Evolutionary conservation across 192 early-diverging fungal genomes (phyloP).

Genomic region (Phlyctochytrium arcticum): DNA sequence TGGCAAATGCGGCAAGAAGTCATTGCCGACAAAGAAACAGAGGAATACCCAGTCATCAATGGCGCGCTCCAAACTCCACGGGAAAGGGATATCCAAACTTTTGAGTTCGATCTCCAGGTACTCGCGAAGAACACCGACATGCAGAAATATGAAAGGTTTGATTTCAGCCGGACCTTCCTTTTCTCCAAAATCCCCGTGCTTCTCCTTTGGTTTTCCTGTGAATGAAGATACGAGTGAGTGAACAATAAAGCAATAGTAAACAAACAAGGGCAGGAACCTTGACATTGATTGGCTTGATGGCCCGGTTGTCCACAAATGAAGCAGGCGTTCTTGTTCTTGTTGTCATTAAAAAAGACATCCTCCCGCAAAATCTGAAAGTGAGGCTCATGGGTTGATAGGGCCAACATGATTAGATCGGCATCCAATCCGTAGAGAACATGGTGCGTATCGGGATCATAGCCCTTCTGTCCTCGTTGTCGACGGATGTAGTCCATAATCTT

Average conservation of each 20-base stretch:
- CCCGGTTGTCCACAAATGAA: constrained; percentile 52
- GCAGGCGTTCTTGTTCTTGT: constrained; percentile 30
- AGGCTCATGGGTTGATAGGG: constrained; percentile 92
- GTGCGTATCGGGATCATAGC: constrained; percentile 81
- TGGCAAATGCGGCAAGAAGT: constrained; percentile 93
- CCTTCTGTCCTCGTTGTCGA: constrained; percentile 69
- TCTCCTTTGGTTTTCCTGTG: constrained; percentile 60
- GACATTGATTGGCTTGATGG: constrained; percentile 40
- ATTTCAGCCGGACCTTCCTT: constrained; percentile 18
- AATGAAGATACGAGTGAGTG: neutral
- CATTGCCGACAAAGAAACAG: constrained; percentile 95
- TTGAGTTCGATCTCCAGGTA: constrained; percentile 88
- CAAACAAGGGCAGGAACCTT: constrained; percentile 12
- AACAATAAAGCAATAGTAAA: neutral
- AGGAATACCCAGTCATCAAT: constrained; percentile 96
- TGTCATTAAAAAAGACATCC: constrained; percentile 79
- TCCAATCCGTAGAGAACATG: constrained; percentile 98
- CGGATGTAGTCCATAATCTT: constrained; percentile 99
- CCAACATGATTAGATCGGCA: constrained; percentile 97
- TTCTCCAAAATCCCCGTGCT: constrained; percentile 45
- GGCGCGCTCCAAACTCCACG: constrained; percentile 84
- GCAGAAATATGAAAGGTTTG: constrained; percentile 64
- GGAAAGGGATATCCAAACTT: constrained; percentile 44
- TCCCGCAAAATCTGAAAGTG: constrained; percentile 95
- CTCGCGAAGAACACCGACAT: constrained; percentile 82